These are phyloP conservation scores for Wickerhamiella lipophila DNA, from an alignment of 805 yeast species.

Conservation along the genomic window DNA sequence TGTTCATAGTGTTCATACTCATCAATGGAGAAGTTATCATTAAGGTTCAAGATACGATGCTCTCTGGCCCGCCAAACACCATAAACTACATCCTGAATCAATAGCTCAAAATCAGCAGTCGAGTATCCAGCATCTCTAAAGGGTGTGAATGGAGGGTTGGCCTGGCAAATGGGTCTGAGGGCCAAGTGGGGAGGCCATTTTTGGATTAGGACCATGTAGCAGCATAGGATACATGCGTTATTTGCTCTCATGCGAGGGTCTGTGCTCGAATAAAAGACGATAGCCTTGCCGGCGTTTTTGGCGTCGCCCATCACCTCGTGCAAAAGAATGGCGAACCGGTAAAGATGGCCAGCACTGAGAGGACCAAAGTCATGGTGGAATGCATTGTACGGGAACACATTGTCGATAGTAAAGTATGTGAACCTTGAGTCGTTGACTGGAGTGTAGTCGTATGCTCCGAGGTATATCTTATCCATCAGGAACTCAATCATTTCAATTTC, in stretches of 20 bases:
- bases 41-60: conserved; percentile 73
- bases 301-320: conserved; percentile 86
- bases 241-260: conserved; percentile 75
- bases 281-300: conserved; percentile 71
- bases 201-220: conserved; percentile 89
- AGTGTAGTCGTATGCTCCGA: conserved; percentile 72
- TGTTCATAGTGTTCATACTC: conserved; percentile 90
- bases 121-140: conserved; percentile 97
- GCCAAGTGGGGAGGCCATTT: conserved; percentile 99
- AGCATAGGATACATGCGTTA: conserved; percentile 86
- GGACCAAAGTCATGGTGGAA: conserved; percentile 97
- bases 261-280: conserved; percentile 77
- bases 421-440: conserved; percentile 66
- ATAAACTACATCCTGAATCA: conserved; percentile 89
- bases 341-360: conserved; percentile 79
- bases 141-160: conserved; percentile 85
- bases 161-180: conserved; percentile 82
- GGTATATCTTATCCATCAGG: conserved; percentile 43
- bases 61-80: conserved; percentile 98
- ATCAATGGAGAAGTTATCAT: conserved; percentile 66
- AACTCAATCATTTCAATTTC: conserved; percentile 26
- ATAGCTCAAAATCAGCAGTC: conserved; percentile 82
- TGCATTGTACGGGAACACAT: conserved; percentile 81
- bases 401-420: conserved; percentile 86
- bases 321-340: conserved; percentile 86